Conservation (phyloP, 116 monocot genomes). For the Iris pallida region DNA sequence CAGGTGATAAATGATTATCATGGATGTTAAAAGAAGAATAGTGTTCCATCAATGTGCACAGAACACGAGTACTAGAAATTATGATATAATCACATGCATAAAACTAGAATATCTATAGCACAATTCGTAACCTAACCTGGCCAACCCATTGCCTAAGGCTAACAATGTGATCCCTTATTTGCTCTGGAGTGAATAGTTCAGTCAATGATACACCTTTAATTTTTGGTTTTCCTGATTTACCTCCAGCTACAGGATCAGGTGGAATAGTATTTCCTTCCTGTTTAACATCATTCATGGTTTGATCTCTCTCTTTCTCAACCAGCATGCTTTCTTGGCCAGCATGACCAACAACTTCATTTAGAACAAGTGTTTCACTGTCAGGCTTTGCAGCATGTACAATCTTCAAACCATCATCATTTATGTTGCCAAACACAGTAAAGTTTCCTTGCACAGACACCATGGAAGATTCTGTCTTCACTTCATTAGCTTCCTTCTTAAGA, state of each 20-base stretch:
- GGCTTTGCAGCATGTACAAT: constrained; percentile 10
- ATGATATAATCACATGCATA: neutral
- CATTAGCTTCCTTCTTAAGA: constrained; percentile 28
- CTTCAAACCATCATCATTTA: constrained; percentile 18
- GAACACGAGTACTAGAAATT: neutral
- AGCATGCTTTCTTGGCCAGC: constrained; percentile 39
- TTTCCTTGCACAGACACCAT: constrained; percentile 16
- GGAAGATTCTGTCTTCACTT: constrained; percentile 38
- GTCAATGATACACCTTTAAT: constrained; percentile 94
- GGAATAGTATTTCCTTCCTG: constrained; percentile 32
- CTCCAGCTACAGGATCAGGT: constrained; percentile 28
- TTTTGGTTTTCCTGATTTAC: constrained; percentile 92
- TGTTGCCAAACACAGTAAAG: constrained; percentile 11
- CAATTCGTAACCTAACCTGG: constrained; percentile 51
- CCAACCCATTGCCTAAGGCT: constrained; percentile 89
- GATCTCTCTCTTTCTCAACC: constrained; percentile 32
- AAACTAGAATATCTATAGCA: neutral
- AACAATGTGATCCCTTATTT: constrained; percentile 72
- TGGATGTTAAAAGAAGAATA: neutral
- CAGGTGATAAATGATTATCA: neutral
- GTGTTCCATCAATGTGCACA: neutral
- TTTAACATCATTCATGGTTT: constrained; percentile 34
- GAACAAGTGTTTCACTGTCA: constrained; percentile 17
- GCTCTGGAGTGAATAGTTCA: constrained; percentile 95
- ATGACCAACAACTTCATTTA: constrained; percentile 28